Evolutionary conservation across 2,329 filamentous ascomycete genomes (phyloP), one percentile per base, ranked within the genome.

Genomic region (Ophiostoma angusticollis): DNA sequence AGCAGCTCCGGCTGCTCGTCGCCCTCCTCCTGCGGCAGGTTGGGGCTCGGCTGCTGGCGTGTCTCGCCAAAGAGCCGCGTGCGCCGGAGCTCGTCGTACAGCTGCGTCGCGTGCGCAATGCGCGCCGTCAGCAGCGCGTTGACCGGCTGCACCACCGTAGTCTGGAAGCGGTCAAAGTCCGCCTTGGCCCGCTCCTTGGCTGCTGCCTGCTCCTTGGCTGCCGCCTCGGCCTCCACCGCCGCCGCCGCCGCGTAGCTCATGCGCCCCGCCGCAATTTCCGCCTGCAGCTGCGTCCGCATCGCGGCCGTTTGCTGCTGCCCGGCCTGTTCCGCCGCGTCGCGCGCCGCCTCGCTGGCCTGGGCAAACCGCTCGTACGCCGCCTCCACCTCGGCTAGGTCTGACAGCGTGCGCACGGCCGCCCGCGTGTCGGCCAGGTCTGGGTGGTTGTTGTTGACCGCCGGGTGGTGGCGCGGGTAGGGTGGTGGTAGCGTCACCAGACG

Each of bases 371-470:
- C 68, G 52, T 86, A 84, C 1, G 78, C 79, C 1, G 65, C 68
- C 41, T 79, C 72, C 5, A 89, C 63, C 51, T 91, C 83, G 13
- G 70, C 67, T 35, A 94, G 62, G 49, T 91, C 78, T 37, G 78
- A 81, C 29, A 94, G 62, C 1, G 70, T 68, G 12, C 86, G 75
- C 16, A 95, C 81, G 0, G 77, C 71, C 3, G 69, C 76, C 35
- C 91, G 78, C 33, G 84, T 87, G 2, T 76, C 70, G 0, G 80
- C 72, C n/a, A 98, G 70, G 47, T 93, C 81, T 0, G 91, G 91
- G 53, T 98, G 91, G 49, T 76, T 93, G 53, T 96, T 98, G 57
- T 93, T 95, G 13, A 96, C 84, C 1, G 91, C 91, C 8, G 91
- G 91, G 51, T 96, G 82, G 53, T 96, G 89, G 7, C 89, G 79